Percentiles rank a stretch among this genome's conserved stretches.
Conservation (phyloP, 768 basidiomycete species). For the Hirschioporus abietinus region DNA sequence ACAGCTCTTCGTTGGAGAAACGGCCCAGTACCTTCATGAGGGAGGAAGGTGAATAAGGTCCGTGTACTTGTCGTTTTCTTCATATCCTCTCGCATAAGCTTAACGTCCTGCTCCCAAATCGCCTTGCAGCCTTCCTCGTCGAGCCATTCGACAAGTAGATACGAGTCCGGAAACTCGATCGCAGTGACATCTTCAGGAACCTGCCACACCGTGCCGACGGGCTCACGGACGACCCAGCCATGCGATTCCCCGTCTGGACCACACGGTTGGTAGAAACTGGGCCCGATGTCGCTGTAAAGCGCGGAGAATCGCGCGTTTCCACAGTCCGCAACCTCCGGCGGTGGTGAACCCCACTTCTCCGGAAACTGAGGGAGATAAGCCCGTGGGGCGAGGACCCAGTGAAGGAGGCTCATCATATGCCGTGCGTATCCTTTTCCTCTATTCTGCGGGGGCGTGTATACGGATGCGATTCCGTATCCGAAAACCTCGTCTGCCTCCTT, state of each 20-base stretch:
- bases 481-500: slow-evolving; percentile 25
- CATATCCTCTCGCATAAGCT: slow-evolving; percentile 30
- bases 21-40: slow-evolving; percentile 42
- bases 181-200: slow-evolving; percentile 13
- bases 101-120: slow-evolving; percentile 37
- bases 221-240: slow-evolving; percentile 41
- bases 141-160: slow-evolving; percentile 23
- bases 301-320: slow-evolving; percentile 42
- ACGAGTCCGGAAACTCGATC: slow-evolving; percentile 4
- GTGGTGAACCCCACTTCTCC: slow-evolving; percentile 37
- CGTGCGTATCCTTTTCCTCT: slow-evolving; percentile 52
- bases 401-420: slow-evolving; percentile 62
- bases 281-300: slow-evolving; percentile 51
- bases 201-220: slow-evolving; percentile 37
- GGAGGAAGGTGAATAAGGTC: slow-evolving; percentile 36
- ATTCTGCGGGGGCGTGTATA: slow-evolving; percentile 47
- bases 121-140: slow-evolving; percentile 28
- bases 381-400: slow-evolving; percentile 44
- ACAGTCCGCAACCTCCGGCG: slow-evolving; percentile 26
- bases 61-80: slow-evolving; percentile 12
- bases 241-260: slow-evolving; percentile 29
- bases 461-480: slow-evolving; percentile 51
- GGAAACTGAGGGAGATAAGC: slow-evolving; percentile 32
- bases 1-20: slow-evolving; percentile 22
- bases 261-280: slow-evolving; percentile 36